These are phyloP conservation scores for Hamamelis virginiana DNA, from an alignment of 164 flowering plant species.

Conservation along the genomic window DNA sequence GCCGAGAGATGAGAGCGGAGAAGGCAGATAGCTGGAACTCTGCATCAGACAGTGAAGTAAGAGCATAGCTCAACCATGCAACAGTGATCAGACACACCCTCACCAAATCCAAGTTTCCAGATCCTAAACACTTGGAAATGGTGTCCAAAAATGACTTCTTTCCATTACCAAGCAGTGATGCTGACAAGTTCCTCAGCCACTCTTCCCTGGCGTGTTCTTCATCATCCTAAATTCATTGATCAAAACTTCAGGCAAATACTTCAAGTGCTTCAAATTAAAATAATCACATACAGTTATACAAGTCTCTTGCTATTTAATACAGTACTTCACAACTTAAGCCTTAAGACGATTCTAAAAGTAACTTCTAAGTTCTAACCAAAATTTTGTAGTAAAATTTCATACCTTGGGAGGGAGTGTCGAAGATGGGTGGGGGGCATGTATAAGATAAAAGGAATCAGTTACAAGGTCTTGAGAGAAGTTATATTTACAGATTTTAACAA, in stretches of 20 bases:
- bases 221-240: slow-evolving; percentile 35
- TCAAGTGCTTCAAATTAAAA: not conserved
- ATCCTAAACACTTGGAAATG: slow-evolving; percentile 51
- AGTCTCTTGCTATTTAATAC: not conserved
- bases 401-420: too few species aligned
- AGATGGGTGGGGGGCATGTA: too few species aligned
- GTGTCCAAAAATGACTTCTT: slow-evolving; percentile 45
- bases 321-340: too few species aligned
- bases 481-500: not conserved
- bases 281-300: too few species aligned
- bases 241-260: not conserved
- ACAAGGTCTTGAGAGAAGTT: too few species aligned
- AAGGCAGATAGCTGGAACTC: slow-evolving; percentile 55
- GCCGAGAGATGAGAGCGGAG: slow-evolving; percentile 42
- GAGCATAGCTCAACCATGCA: slow-evolving; percentile 62
- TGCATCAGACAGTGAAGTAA: slow-evolving; percentile 40
- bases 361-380: too few species aligned
- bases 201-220: slow-evolving; percentile 53
- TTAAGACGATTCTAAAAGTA: too few species aligned
- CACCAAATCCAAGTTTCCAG: slow-evolving; percentile 38
- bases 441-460: too few species aligned
- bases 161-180: slow-evolving; percentile 46
- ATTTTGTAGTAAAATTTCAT: too few species aligned
- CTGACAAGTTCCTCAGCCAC: slow-evolving; percentile 47
- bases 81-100: slow-evolving; percentile 47